These are phyloP conservation scores for Adansonia madagascariensis DNA, from an alignment of 441 rosid species.

Conservation along the genomic window DNA sequence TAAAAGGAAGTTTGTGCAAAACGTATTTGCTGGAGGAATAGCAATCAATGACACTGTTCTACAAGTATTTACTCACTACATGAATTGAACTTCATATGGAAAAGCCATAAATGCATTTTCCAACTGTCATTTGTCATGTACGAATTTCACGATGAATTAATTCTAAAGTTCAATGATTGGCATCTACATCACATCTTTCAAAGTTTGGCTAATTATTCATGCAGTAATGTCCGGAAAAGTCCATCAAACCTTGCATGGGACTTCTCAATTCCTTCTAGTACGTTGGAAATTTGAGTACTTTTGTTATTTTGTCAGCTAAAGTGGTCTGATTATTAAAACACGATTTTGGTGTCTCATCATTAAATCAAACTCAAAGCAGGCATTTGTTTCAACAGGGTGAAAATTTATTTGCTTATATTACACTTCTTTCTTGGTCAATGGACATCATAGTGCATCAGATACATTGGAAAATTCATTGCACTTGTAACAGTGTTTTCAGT, in stretches of 20 bases:
- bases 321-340: too few relatives aligned
- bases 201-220: background rate
- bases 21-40: conserved; percentile 80
- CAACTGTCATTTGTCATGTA: background rate
- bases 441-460: background rate
- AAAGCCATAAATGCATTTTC: background rate
- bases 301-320: too few relatives aligned
- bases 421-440: background rate
- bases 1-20: conserved; percentile 59
- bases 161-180: background rate
- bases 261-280: too few relatives aligned
- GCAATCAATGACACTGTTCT: conserved; percentile 74
- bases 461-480: background rate
- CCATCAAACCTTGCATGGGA: too few relatives aligned
- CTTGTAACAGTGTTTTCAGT: background rate
- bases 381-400: background rate
- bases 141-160: background rate
- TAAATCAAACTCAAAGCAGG: too few relatives aligned
- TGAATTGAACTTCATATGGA: background rate
- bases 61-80: conserved; percentile 50
- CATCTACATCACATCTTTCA: background rate
- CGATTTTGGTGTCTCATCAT: too few relatives aligned
- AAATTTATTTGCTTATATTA: background rate
- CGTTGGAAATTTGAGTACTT: too few relatives aligned
- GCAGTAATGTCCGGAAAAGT: too few relatives aligned